Conservation (phyloP, 2,329 filamentous ascomycete genomes). For the Neoarthrinium moseri region DNA sequence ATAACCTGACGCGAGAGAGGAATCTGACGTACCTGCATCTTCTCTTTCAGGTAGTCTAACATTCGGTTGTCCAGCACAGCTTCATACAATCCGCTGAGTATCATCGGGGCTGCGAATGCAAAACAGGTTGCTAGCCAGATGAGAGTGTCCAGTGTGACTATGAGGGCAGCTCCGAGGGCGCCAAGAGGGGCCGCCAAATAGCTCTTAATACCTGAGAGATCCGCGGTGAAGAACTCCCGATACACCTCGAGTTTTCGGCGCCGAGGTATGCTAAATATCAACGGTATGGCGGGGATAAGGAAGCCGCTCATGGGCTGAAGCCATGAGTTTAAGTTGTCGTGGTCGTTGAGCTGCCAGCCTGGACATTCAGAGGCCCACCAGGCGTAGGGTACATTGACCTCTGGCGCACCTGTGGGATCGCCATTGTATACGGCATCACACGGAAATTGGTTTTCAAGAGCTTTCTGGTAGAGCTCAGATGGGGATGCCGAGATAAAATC, state of each 20-base stretch:
- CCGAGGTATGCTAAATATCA: conserved; percentile 4
- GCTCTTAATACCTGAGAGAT: conserved; percentile 1
- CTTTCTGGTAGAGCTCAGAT: background rate
- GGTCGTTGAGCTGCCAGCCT: conserved; percentile 2
- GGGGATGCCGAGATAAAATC: background rate
- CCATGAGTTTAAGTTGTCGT: conserved; percentile 2
- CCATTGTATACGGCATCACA: conserved; percentile 1
- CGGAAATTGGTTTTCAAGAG: background rate
- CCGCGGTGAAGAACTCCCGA: conserved; percentile 3
- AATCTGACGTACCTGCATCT: background rate
- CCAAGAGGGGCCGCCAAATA: conserved; percentile 3
- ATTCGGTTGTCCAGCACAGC: conserved; percentile 1
- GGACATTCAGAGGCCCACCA: conserved; percentile 3
- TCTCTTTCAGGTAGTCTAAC: conserved; percentile 4
- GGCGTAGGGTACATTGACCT: background rate
- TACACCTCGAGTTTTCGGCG: conserved; percentile 4
- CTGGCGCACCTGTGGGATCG: background rate
- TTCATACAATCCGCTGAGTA: conserved; percentile 2
- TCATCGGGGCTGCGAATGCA: conserved; percentile 5
- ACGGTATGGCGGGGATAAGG: background rate
- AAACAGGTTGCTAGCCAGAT: conserved; percentile 6
- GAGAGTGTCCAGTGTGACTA: conserved; percentile 1
- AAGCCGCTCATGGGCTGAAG: conserved; percentile 4
- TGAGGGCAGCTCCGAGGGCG: background rate
- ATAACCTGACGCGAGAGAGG: no score